Evolutionary conservation across 2,329 filamentous ascomycete genomes (phyloP).

Genomic region (Laburnicola sp.): DNA sequence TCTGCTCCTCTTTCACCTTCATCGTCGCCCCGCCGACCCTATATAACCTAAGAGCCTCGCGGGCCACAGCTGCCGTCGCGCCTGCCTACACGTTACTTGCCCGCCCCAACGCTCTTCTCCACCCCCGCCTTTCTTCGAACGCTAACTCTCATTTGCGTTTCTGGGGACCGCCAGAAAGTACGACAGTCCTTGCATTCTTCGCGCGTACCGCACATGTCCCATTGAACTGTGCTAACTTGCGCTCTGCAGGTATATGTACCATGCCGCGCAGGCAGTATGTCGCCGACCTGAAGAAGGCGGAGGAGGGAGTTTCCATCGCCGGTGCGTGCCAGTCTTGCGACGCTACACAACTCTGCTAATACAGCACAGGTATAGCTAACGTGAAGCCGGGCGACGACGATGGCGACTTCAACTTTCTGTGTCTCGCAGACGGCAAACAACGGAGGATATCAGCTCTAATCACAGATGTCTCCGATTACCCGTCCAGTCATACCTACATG

Average conservation of each 20-base stretch:
- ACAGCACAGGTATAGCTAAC: constrained; percentile 50
- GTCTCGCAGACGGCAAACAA: constrained; percentile 33
- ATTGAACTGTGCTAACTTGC: neutral
- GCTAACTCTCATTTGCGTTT: too few species aligned
- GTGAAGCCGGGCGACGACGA: constrained; percentile 69
- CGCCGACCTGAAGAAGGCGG: constrained; percentile 57
- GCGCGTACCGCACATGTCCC: neutral
- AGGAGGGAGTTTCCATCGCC: constrained; percentile 44
- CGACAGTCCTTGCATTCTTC: too few species aligned
- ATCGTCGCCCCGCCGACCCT: too few species aligned
- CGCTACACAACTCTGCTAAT: neutral
- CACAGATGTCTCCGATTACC: constrained; percentile 64
- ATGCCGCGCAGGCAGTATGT: constrained; percentile 72
- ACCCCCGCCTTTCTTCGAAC: too few species aligned
- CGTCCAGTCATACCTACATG: constrained; percentile 59
- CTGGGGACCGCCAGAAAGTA: too few species aligned
- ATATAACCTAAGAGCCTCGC: too few species aligned
- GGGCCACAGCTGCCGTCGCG: too few species aligned
- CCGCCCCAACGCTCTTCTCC: too few species aligned
- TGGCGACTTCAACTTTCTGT: constrained; percentile 68
- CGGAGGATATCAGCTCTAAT: constrained; percentile 46
- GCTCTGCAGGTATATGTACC: constrained; percentile 10
- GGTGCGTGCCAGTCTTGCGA: constrained; percentile 10
- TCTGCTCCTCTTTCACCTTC: too few species aligned
- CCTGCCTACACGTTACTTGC: too few species aligned